A percentile compares a stretch with the other conserved stretches of the same genome.
These are phyloP conservation scores for Parascedosporium putredinis DNA, from an alignment of 2,329 filamentous ascomycete species.

Conservation along the genomic window DNA sequence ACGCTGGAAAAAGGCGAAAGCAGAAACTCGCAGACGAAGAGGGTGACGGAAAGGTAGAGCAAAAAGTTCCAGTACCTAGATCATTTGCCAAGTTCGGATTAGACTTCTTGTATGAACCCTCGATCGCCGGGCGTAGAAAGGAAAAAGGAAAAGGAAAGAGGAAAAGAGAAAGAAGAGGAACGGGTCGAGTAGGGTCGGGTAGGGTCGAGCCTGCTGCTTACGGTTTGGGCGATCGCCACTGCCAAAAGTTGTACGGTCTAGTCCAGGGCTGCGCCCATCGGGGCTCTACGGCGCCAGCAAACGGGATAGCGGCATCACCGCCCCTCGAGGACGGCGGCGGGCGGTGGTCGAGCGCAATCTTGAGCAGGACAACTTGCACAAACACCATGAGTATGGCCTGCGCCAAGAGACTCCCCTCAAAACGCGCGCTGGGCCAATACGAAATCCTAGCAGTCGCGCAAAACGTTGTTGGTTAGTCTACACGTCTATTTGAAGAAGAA, in stretches of 20 bases:
- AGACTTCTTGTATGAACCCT: too few species aligned
- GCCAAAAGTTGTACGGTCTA: conserved; percentile 72
- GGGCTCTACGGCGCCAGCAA: conserved; percentile 30
- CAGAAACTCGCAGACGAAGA: conserved; percentile 57
- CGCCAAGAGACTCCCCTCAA: conserved; percentile 51
- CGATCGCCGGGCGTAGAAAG: too few species aligned
- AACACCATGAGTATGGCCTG: conserved; percentile 57
- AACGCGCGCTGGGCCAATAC: conserved; percentile 58
- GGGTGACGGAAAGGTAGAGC: conserved; percentile 50
- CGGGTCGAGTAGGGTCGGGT: background rate
- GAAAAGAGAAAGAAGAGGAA: background rate
- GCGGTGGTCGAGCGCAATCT: conserved; percentile 59
- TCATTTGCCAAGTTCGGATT: too few species aligned
- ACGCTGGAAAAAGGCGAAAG: conserved; percentile 45
- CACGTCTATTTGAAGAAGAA: too few species aligned
- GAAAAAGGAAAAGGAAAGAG: background rate
- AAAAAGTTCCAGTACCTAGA: conserved; percentile 68
- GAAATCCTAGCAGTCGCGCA: conserved; percentile 40
- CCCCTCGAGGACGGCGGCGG: conserved; percentile 48
- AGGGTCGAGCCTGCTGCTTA: conserved; percentile 28
- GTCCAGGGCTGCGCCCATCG: conserved; percentile 16
- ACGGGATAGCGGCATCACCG: conserved; percentile 51
- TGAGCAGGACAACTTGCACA: conserved; percentile 53
- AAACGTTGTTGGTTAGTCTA: background rate
- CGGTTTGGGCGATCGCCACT: conserved; percentile 64